A percentile compares a stretch with the other conserved stretches of the same genome.
These are phyloP conservation scores for Sclerotinia subarctica DNA, from an alignment of 2,329 filamentous ascomycete genomes.

Conservation along the genomic window DNA sequence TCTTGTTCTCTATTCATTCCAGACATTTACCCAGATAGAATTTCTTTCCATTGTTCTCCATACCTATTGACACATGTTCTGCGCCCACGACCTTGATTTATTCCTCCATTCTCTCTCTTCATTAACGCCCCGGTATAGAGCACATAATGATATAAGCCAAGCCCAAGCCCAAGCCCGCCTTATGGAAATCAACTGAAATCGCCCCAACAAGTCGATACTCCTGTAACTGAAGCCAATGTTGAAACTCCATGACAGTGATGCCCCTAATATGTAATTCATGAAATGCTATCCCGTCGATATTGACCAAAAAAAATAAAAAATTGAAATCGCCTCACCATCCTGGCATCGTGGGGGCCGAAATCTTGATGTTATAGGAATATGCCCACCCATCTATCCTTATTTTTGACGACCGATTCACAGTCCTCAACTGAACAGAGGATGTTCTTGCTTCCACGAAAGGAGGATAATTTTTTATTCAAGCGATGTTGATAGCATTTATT, in stretches of 20 bases:
- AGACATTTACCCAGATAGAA: neutral
- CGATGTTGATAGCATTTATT: conserved; percentile 59
- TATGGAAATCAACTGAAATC: neutral
- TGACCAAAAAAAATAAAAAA: neutral
- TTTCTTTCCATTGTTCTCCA: neutral
- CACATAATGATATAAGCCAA: conserved; percentile 9
- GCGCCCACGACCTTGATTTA: neutral
- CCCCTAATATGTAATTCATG: neutral
- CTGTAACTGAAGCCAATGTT: conserved; percentile 8
- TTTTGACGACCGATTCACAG: conserved; percentile 52
- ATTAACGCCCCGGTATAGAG: neutral
- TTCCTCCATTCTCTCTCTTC: neutral
- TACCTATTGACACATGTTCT: neutral
- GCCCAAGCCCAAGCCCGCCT: neutral
- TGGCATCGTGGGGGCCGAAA: neutral
- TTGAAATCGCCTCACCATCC: neutral
- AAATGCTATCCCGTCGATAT: neutral
- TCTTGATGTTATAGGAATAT: conserved; percentile 45
- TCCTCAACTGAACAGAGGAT: conserved; percentile 54
- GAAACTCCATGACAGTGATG: conserved; percentile 8
- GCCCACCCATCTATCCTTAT: conserved; percentile 59
- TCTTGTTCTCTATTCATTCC: neutral
- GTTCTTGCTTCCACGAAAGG: conserved; percentile 8
- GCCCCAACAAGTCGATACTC: neutral
- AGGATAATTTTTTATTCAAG: neutral